Conservation (phyloP, 768 basidiomycete genomes). For the Pisolithus tinctorius region DNA sequence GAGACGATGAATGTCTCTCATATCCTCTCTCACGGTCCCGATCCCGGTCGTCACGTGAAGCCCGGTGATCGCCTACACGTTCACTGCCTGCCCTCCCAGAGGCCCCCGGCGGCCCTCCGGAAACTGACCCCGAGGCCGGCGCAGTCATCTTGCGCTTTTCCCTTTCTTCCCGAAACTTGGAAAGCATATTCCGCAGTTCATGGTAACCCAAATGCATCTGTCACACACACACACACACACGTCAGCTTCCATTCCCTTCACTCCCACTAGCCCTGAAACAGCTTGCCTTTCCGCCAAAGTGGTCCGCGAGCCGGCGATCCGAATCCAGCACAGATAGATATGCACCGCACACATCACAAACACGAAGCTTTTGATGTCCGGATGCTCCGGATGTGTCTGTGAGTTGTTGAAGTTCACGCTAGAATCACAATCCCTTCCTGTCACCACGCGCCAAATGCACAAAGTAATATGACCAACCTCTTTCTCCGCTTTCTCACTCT, state of each 20-base stretch:
- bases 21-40: constrained; percentile 64
- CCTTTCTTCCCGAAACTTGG: constrained; percentile 86
- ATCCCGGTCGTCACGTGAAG: constrained; percentile 58
- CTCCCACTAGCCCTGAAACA: constrained; percentile 8
- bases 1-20: constrained; percentile 60
- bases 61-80: constrained; percentile 47
- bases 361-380: constrained; percentile 98
- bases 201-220: constrained; percentile 99
- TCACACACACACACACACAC: constrained; percentile 14
- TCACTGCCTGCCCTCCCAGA: constrained; percentile 37
- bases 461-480: constrained; percentile 48
- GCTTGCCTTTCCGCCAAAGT: constrained; percentile 97
- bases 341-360: constrained; percentile 99
- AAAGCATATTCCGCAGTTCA: constrained; percentile 90
- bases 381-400: constrained; percentile 98
- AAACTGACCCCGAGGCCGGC: constrained; percentile 33
- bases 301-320: constrained; percentile 96
- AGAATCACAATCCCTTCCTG: constrained; percentile 4
- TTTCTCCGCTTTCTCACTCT: constrained; percentile 92
- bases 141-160: constrained; percentile 67
- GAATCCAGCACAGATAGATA: constrained; percentile 97
- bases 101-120: constrained; percentile 31
- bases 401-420: constrained; percentile 92
- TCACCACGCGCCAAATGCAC: constrained; percentile 6
- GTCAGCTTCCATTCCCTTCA: constrained; percentile 23